Percentiles rank a stretch among this genome's conserved stretches.
phyloP scores from a whole-genome alignment of 106 monocot genomes.

The Iris macrosiphon region DNA sequence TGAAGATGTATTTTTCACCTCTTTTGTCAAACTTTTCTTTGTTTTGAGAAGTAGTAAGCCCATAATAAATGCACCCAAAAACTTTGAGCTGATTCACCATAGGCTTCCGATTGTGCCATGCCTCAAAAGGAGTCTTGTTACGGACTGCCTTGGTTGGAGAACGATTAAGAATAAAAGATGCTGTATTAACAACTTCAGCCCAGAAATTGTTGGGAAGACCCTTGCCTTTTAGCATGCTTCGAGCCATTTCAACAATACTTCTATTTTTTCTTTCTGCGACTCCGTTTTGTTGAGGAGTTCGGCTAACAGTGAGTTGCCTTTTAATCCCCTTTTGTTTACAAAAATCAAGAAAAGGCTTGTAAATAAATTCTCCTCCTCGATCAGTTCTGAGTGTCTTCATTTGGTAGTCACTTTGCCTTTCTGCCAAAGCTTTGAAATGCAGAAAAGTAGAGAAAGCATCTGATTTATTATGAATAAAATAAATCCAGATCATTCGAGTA shows the following conservation, averaged over 20 bases:
- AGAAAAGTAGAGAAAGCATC: constrained; percentile 1
- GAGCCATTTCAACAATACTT: constrained; percentile 5
- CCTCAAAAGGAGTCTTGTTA: background rate
- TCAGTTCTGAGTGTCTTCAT: background rate
- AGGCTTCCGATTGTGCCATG: background rate
- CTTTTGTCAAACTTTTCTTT: background rate
- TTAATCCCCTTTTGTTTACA: background rate
- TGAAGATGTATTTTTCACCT: constrained; percentile 5
- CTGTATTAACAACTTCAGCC: background rate
- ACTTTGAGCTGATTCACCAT: background rate
- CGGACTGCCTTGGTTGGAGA: background rate
- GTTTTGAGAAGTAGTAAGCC: background rate
- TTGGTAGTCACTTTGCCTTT: background rate
- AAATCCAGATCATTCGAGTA: background rate
- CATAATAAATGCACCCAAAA: constrained; percentile 3
- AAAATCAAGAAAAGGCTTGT: background rate
- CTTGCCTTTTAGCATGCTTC: background rate
- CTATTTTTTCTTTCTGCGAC: background rate
- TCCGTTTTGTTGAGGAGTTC: background rate
- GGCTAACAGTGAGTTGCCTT: background rate
- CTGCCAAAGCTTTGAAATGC: background rate
- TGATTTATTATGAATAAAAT: constrained; percentile 5
- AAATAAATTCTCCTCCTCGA: constrained; percentile 1
- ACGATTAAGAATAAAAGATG: background rate
- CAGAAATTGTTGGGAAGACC: background rate